These are phyloP conservation scores for Candida tropicalis DNA, from an alignment of 1,139 yeast species.

Conservation along the genomic window DNA sequence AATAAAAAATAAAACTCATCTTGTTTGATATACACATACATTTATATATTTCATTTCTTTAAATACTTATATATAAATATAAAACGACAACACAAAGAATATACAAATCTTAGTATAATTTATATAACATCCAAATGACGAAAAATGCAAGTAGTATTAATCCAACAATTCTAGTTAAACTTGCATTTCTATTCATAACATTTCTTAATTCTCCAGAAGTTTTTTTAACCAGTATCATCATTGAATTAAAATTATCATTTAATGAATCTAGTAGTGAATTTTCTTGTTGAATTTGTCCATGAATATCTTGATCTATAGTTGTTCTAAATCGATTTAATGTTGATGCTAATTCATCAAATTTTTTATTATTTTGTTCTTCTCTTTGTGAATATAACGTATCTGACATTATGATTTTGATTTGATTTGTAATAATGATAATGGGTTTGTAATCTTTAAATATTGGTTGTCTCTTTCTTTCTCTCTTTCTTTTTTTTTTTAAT, in stretches of 20 bases:
- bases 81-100: not conserved
- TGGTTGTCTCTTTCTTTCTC: not conserved
- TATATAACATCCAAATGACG: slow-evolving; percentile 66
- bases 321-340: slow-evolving; percentile 48
- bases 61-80: not conserved
- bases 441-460: too few relatives aligned
- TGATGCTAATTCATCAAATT: slow-evolving; percentile 48
- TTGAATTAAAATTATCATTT: slow-evolving; percentile 59
- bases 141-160: slow-evolving; percentile 61
- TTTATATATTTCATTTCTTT: too few relatives aligned
- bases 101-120: slow-evolving; percentile 29
- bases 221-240: slow-evolving; percentile 62
- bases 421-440: not conserved
- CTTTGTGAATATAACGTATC: slow-evolving; percentile 44
- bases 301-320: slow-evolving; percentile 48
- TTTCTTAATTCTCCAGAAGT: slow-evolving; percentile 67
- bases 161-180: slow-evolving; percentile 44
- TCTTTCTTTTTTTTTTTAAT: not conserved
- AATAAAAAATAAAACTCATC: slow-evolving; percentile 22
- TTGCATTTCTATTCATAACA: slow-evolving; percentile 48
- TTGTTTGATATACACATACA: too few relatives aligned
- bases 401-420: slow-evolving; percentile 25
- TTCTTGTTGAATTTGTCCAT: slow-evolving; percentile 46
- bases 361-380: slow-evolving; percentile 47
- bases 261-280: slow-evolving; percentile 56